A percentile compares a stretch with the other conserved stretches of the same genome.
Conservation (phyloP, 257 asterid species). For the Nicotiana obtusifolia region DNA sequence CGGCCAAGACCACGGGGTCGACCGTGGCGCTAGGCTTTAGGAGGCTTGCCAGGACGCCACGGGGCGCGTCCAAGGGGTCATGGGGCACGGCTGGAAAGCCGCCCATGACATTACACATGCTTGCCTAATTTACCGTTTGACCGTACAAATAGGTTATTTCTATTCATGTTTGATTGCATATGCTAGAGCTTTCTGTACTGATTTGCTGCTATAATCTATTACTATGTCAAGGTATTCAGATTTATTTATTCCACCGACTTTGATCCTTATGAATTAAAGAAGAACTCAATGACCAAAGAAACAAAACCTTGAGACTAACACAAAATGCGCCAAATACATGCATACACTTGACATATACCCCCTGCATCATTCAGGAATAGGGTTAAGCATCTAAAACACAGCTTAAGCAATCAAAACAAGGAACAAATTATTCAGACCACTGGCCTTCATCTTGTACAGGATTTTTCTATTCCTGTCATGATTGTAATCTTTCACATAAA, state of each 20-base stretch:
- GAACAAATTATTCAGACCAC: not conserved
- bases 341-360: not conserved
- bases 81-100: no score
- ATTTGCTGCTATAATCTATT: not conserved
- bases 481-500: not conserved
- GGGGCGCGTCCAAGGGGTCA: no score
- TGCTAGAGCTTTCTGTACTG: not conserved
- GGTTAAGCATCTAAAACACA: not conserved
- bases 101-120: not conserved
- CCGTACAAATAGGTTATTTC: not conserved
- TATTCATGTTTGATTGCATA: not conserved
- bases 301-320: not conserved
- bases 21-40: no score
- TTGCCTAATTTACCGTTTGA: not conserved
- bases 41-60: no score
- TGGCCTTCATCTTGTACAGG: slow-evolving; percentile 69
- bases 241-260: not conserved
- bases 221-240: not conserved
- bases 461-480: slow-evolving; percentile 60
- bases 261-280: not conserved
- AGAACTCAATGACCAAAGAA: not conserved
- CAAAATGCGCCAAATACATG: not conserved
- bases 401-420: not conserved
- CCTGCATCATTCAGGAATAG: not conserved
- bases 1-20: no score